Evolutionary conservation across 108 stramenopile species (phyloP).

Genomic region (Nitzschia palea): DNA sequence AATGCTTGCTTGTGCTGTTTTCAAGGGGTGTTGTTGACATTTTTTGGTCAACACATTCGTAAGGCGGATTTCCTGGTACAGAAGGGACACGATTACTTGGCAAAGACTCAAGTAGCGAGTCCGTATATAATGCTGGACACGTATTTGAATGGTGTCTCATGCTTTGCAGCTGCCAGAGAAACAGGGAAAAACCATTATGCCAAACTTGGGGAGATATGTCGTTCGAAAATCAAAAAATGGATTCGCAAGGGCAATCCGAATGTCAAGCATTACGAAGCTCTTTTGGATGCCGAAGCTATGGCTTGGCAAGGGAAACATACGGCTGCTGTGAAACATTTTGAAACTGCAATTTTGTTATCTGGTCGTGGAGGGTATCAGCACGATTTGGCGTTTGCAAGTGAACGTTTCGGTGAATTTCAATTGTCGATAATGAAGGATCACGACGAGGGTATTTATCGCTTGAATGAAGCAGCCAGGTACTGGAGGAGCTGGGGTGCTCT

Average conservation of each 20-base stretch:
- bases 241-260: slow-evolving; percentile 26
- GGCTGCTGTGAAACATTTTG: not conserved
- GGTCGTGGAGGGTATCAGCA: slow-evolving; percentile 2
- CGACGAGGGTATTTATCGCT: not conserved
- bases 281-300: slow-evolving; percentile 4
- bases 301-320: not conserved
- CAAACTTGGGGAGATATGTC: no score
- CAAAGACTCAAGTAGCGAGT: no score
- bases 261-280: slow-evolving; percentile 3
- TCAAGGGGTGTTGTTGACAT: no score
- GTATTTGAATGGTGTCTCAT: no score
- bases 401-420: slow-evolving; percentile 12
- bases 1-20: no score
- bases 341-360: not conserved
- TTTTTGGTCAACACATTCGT: no score
- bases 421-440: not conserved
- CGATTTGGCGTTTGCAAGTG: slow-evolving; percentile 10
- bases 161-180: no score
- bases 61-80: no score
- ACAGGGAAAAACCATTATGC: no score
- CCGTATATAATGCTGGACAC: no score
- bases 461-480: slow-evolving; percentile 1
- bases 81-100: no score
- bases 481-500: slow-evolving; percentile 12
- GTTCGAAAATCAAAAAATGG: no score